Evolutionary conservation across 2,329 filamentous ascomycete genomes (phyloP).

Genomic region (Lasiodiplodia theobromae): DNA sequence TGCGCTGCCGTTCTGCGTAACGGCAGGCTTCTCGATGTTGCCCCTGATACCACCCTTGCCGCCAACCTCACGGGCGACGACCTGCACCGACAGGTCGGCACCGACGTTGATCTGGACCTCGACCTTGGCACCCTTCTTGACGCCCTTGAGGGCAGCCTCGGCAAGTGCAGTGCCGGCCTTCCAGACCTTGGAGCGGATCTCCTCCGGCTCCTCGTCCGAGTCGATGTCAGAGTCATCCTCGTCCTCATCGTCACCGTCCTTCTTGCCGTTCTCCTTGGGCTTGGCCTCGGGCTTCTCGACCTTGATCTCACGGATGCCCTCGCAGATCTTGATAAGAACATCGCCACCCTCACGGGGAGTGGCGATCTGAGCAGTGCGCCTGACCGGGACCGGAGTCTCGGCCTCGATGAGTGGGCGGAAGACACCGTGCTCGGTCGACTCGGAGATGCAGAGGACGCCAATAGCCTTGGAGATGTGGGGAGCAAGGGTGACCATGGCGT

Average conservation of each 20-base stretch:
- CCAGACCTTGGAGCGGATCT: slow-evolving; percentile 89
- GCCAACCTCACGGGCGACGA: slow-evolving; percentile 85
- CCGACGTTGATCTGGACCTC: slow-evolving; percentile 92
- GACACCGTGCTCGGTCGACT: slow-evolving; percentile 66
- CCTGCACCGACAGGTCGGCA: slow-evolving; percentile 78
- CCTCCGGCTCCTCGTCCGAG: slow-evolving; percentile 74
- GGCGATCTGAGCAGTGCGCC: slow-evolving; percentile 80
- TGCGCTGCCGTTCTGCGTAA: slow-evolving; percentile 27
- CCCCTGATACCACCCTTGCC: slow-evolving; percentile 85
- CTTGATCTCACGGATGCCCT: slow-evolving; percentile 91
- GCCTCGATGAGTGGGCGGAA: slow-evolving; percentile 84
- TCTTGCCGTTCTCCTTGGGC: slow-evolving; percentile 69
- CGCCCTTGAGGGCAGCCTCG: slow-evolving; percentile 81
- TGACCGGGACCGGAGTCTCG: slow-evolving; percentile 88
- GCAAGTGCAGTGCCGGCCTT: slow-evolving; percentile 84
- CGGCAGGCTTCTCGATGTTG: slow-evolving; percentile 32
- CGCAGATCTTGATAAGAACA: slow-evolving; percentile 85
- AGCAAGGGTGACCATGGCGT: slow-evolving; percentile 92
- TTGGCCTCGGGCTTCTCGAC: slow-evolving; percentile 87
- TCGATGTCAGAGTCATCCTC: slow-evolving; percentile 57
- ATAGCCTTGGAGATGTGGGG: slow-evolving; percentile 89
- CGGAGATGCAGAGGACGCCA: slow-evolving; percentile 75
- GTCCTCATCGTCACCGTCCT: slow-evolving; percentile 67
- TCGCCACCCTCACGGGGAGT: slow-evolving; percentile 83
- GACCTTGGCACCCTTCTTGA: slow-evolving; percentile 89